Conservation (phyloP, 768 basidiomycete species). For the Rhodosporidiobolus odoratus region DNA sequence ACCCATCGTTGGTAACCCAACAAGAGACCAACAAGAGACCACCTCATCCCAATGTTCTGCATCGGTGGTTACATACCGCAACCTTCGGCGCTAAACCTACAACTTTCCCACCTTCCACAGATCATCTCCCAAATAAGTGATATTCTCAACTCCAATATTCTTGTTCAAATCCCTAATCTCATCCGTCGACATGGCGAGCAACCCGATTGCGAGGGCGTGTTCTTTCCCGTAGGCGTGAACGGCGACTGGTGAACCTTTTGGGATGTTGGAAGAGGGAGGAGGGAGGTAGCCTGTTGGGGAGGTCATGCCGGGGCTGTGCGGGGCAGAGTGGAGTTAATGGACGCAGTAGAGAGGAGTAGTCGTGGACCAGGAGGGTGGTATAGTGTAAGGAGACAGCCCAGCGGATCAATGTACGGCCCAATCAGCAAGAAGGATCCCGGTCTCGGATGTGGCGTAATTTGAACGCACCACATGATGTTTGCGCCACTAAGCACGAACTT, state of each 20-base stretch:
- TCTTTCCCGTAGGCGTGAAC: slow-evolving; percentile 95
- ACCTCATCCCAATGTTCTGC: too few species aligned
- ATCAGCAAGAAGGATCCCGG: too few species aligned
- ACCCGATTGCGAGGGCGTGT: slow-evolving; percentile 77
- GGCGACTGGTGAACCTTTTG: slow-evolving; percentile 64
- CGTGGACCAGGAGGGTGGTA: background rate
- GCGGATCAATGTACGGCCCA: too few species aligned
- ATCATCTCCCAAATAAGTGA: slow-evolving; percentile 82
- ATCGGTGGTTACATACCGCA: too few species aligned
- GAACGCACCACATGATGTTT: slow-evolving; percentile 73
- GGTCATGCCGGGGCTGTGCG: slow-evolving; percentile 72
- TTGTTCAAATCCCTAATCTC: slow-evolving; percentile 88
- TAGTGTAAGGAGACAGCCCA: background rate
- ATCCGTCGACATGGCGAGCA: slow-evolving; percentile 74
- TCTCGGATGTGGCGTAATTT: too few species aligned
- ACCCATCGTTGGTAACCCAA: too few species aligned
- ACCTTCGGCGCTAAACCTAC: too few species aligned
- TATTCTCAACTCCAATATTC: slow-evolving; percentile 78
- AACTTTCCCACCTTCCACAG: slow-evolving; percentile 56
- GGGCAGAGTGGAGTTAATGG: background rate
- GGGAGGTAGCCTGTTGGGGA: slow-evolving; percentile 86
- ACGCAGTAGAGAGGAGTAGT: background rate
- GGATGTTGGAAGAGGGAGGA: slow-evolving; percentile 53
- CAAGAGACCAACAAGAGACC: too few species aligned
- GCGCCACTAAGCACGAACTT: slow-evolving; percentile 90